Evolutionary conservation across 2,329 filamentous ascomycete genomes (phyloP).

Genomic region (Sporothrix sp.): DNA sequence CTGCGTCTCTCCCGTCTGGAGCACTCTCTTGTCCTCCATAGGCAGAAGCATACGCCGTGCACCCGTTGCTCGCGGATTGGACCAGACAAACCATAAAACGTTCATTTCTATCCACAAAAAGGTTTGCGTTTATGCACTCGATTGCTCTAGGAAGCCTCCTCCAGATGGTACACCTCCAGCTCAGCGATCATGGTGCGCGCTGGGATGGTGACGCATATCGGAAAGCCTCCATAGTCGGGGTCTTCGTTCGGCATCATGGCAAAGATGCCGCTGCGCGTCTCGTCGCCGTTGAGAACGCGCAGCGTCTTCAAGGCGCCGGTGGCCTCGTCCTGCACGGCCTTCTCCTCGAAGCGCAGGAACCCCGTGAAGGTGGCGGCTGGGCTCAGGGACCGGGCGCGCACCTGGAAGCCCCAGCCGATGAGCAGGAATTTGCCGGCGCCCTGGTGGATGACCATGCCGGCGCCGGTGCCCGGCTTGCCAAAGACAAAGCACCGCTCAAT

Average conservation of each 20-base stretch:
- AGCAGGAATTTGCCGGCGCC: slow-evolving; percentile 28
- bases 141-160: too few species aligned
- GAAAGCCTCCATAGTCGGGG: slow-evolving; percentile 47
- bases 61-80: too few species aligned
- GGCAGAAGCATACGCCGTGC: too few species aligned
- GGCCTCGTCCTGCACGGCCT: slow-evolving; percentile 19
- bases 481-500: too few species aligned
- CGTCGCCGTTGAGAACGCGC: slow-evolving; percentile 29
- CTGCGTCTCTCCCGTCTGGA: too few species aligned
- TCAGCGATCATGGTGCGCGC: slow-evolving; percentile 39
- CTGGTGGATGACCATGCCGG: slow-evolving; percentile 31
- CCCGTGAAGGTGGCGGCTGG: slow-evolving; percentile 29
- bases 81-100: too few species aligned
- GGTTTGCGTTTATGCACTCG: too few species aligned
- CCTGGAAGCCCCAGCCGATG: slow-evolving; percentile 31
- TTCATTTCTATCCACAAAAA: too few species aligned
- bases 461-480: slow-evolving; percentile 29
- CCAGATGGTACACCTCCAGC: slow-evolving; percentile 27
- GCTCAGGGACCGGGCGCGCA: slow-evolving; percentile 24
- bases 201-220: slow-evolving; percentile 44
- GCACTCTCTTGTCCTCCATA: too few species aligned
- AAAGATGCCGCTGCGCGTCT: slow-evolving; percentile 33
- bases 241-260: slow-evolving; percentile 47
- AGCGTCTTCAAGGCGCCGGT: slow-evolving; percentile 3
- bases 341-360: slow-evolving; percentile 29